phyloP scores from a whole-genome alignment of 2,329 filamentous ascomycete species.

The Colletotrichum somersetense region DNA sequence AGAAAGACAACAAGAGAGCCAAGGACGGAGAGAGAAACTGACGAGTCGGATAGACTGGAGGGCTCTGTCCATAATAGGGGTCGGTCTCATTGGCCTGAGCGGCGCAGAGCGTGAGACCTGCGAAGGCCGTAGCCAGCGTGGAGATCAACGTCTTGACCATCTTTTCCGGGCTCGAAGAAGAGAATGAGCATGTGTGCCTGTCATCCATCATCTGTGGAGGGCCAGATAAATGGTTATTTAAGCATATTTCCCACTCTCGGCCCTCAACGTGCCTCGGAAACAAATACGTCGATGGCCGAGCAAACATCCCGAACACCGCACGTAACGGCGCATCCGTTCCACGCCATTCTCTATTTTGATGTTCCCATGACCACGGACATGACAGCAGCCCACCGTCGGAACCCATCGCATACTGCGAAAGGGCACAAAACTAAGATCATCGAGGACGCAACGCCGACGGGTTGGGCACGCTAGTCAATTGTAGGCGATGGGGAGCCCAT shows the following conservation, averaged over 20 bases:
- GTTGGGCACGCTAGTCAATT: constrained; percentile 7
- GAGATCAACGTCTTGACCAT: constrained; percentile 17
- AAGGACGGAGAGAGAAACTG: not conserved
- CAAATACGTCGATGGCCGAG: not conserved
- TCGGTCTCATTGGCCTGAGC: constrained; percentile 30
- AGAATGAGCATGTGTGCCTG: not conserved
- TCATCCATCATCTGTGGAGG: not conserved
- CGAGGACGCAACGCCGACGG: not conserved
- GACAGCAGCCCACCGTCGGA: not conserved
- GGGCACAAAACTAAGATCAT: constrained; percentile 18
- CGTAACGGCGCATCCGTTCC: not conserved
- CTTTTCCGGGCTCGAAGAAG: not conserved
- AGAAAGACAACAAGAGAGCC: not conserved
- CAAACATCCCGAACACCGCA: not conserved
- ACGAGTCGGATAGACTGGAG: constrained; percentile 47
- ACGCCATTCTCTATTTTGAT: constrained; percentile 7
- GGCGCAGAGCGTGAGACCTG: constrained; percentile 13
- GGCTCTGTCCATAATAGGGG: constrained; percentile 41
- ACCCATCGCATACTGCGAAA: not conserved
- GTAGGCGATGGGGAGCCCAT: constrained; percentile 11
- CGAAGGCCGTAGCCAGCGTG: constrained; percentile 4
- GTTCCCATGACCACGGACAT: constrained; percentile 10
- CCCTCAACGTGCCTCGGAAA: not conserved
- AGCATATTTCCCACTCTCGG: not conserved
- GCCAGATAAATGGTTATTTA: not conserved